Evolutionary conservation across 352 stramenopile species (phyloP).

Genomic region (Phytophthora capsici): DNA sequence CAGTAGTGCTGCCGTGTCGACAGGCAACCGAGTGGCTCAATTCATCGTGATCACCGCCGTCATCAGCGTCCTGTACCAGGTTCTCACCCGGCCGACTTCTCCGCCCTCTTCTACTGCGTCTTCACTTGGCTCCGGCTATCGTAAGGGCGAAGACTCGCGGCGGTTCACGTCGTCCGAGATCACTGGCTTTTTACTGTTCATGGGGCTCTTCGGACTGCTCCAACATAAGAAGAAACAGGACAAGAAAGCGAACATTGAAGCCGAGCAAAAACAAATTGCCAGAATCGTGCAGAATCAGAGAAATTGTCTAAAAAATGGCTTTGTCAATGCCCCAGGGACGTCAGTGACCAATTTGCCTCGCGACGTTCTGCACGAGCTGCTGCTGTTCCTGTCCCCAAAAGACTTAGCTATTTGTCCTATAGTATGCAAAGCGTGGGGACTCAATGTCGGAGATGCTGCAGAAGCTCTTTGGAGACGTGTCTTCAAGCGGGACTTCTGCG

Average conservation of each 20-base stretch:
- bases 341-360: constrained; percentile 37
- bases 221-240: constrained; percentile 54
- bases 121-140: constrained; percentile 21
- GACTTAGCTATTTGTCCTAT: constrained; percentile 53
- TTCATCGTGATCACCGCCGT: constrained; percentile 66
- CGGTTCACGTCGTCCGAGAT: constrained; percentile 63
- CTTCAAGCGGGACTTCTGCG: constrained; percentile 62
- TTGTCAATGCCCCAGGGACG: background rate
- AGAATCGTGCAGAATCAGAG: constrained; percentile 21
- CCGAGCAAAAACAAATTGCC: constrained; percentile 32
- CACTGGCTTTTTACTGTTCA: constrained; percentile 63
- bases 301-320: constrained; percentile 14
- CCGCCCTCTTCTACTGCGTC: constrained; percentile 10
- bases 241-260: constrained; percentile 19
- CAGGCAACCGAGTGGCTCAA: constrained; percentile 63
- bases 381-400: constrained; percentile 56
- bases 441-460: constrained; percentile 36
- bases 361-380: constrained; percentile 59
- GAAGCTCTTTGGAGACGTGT: constrained; percentile 58
- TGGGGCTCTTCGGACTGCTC: constrained; percentile 69
- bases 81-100: constrained; percentile 29
- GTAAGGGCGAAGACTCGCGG: constrained; percentile 35
- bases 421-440: constrained; percentile 52
- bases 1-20: constrained; percentile 37
- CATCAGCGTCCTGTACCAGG: constrained; percentile 64